These are phyloP conservation scores for Chiua virens DNA, from an alignment of 768 basidiomycete genomes.

Conservation along the genomic window DNA sequence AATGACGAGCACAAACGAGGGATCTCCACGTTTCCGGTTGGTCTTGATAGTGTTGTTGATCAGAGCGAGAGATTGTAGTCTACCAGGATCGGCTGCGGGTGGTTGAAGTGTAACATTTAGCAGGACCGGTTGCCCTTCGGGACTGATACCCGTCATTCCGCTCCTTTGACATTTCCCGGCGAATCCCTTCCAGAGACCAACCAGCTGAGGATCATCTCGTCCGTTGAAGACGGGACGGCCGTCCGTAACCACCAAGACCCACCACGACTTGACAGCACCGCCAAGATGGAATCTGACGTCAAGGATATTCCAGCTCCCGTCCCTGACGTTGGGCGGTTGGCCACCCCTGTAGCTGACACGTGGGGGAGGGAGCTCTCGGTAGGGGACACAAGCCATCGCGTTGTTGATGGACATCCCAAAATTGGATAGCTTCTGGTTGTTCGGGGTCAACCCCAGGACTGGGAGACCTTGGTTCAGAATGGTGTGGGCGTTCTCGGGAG, in stretches of 20 bases:
- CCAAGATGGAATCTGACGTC: slow-evolving; percentile 66
- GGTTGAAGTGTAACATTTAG: slow-evolving; percentile 19
- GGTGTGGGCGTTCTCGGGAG: slow-evolving; percentile 53
- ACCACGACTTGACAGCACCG: slow-evolving; percentile 56
- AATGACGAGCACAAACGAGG: slow-evolving; percentile 69
- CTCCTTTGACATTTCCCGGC: slow-evolving; percentile 51
- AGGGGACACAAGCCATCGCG: slow-evolving; percentile 65
- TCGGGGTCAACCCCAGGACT: slow-evolving; percentile 49
- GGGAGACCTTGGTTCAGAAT: slow-evolving; percentile 62
- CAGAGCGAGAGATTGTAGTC: slow-evolving; percentile 35
- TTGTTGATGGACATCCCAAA: slow-evolving; percentile 59
- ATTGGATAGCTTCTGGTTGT: slow-evolving; percentile 40
- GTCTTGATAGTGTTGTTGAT: slow-evolving; percentile 45
- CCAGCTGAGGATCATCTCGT: slow-evolving; percentile 32
- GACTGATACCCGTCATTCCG: slow-evolving; percentile 64
- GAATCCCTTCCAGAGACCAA: slow-evolving; percentile 52
- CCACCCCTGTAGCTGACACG: slow-evolving; percentile 53
- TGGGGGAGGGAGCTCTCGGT: slow-evolving; percentile 62
- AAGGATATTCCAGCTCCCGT: slow-evolving; percentile 78
- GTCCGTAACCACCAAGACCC: slow-evolving; percentile 65
- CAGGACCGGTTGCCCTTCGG: slow-evolving; percentile 38
- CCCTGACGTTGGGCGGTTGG: slow-evolving; percentile 39
- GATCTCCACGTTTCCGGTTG: slow-evolving; percentile 37
- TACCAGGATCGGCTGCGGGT: slow-evolving; percentile 32
- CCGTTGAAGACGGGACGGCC: slow-evolving; percentile 38